Conservation (phyloP, 2,329 filamentous ascomycete genomes). For the Magnaporthiopsis poae region DNA sequence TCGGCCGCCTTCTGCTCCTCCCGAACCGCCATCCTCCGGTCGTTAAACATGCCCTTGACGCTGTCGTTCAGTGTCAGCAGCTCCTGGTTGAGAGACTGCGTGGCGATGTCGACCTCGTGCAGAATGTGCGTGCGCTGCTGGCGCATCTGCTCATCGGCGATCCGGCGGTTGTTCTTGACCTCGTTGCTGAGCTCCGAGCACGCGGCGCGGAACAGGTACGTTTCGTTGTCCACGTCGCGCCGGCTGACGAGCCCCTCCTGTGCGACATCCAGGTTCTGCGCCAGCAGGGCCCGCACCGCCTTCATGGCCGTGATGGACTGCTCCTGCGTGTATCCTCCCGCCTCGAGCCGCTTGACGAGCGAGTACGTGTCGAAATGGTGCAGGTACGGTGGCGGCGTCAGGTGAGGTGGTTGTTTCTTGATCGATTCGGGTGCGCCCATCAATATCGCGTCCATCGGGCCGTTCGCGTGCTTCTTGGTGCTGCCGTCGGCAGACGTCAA, state of each 20-base stretch:
- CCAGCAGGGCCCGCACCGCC: conserved; percentile 67
- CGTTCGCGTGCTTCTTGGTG: conserved; percentile 28
- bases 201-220: conserved; percentile 86
- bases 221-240: conserved; percentile 87
- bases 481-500: conserved; percentile 11
- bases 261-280: conserved; percentile 71
- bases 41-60: conserved; percentile 91
- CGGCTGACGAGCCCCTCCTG: conserved; percentile 75
- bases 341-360: conserved; percentile 69
- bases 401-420: conserved; percentile 48
- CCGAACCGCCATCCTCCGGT: conserved; percentile 82
- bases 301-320: conserved; percentile 89
- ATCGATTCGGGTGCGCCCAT: conserved; percentile 25
- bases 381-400: conserved; percentile 67
- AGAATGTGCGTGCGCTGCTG: conserved; percentile 77
- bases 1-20: conserved; percentile 81
- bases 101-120: conserved; percentile 88
- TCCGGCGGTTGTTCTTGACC: conserved; percentile 65
- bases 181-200: conserved; percentile 87
- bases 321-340: conserved; percentile 58
- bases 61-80: conserved; percentile 73
- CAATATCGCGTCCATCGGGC: conserved; percentile 42
- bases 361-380: conserved; percentile 96
- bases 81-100: conserved; percentile 77
- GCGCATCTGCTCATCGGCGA: conserved; percentile 70